Evolutionary conservation across 371 early-diverging fungal species (phyloP), one percentile per base, ranked within the genome.

Genomic region (Blakeslea trispora): DNA sequence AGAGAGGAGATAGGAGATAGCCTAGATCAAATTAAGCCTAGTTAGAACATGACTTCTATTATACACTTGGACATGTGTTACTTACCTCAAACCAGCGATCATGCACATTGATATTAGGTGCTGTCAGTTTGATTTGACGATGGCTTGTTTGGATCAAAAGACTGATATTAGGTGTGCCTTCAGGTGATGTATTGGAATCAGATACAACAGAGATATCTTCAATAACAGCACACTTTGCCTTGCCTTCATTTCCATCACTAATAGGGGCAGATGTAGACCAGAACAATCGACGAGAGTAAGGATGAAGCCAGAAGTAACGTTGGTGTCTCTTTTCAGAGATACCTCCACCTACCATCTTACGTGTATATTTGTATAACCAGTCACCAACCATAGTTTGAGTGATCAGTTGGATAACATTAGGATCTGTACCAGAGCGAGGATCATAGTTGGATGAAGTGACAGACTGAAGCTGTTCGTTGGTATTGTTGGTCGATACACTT

Each of bases 341-440:
- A 49, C 77, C 77, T n/a, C 61, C 64, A 5, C 78, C 77, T 45
- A 75, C 75, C 11, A 73, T 61, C 32, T 79, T 75, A 9, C 85
- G 71, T 31, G 86, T 87, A 57, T 82, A 89, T 63, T 91, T 91
- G 69, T 72, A 83, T 66, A 91, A 64, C 59, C 78, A 86, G 35
- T 85, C 83, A 7, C 91, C 91, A 43, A 87, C 81, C 90, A 90
- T 90, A 32, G 88, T 86, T 45, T 88, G 85, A 5, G 92, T 88
- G 41, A 92, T 85, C 21, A 87, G 59, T 39, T 85, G 59, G 21
- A 72, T 76, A 21, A 61, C 55, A 18, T 42, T 57, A 6, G 68
- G 62, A 41, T 60, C 66, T 15, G 54, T 53, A 13, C 61, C 53
- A 21, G 28, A 44, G 0, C 43, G 32, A 15, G 63, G 24, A 23